A percentile compares a stretch with the other conserved stretches of the same genome.
These are phyloP conservation scores for Cupressus sempervirens DNA, from an alignment of 75 land plant species.

Conservation along the genomic window DNA sequence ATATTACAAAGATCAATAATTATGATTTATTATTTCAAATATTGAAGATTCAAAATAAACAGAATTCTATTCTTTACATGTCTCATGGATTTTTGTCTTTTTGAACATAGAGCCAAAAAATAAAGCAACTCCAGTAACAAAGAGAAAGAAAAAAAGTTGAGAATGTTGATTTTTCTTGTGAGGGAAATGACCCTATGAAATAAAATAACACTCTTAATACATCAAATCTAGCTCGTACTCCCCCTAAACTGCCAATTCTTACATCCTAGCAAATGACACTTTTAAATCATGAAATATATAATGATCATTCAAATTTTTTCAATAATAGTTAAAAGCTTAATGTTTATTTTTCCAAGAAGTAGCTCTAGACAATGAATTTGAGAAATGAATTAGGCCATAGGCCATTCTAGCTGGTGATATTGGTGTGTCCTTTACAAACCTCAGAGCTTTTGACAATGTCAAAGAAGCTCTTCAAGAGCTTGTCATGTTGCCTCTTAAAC, in stretches of 20 bases:
- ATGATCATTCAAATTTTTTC: not conserved
- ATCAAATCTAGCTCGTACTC: slow-evolving; percentile 6
- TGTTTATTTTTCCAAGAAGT: slow-evolving; percentile 8
- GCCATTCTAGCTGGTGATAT: slow-evolving; percentile 35
- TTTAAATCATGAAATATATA: not conserved
- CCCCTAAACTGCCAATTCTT: not conserved
- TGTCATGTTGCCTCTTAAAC: slow-evolving; percentile 34
- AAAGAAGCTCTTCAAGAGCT: slow-evolving; percentile 34
- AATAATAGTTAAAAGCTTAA: not conserved
- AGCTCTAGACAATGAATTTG: slow-evolving; percentile 38
- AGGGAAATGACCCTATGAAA: too few species aligned
- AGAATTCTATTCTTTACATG: too few species aligned
- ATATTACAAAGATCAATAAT: not conserved
- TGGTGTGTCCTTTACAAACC: slow-evolving; percentile 30
- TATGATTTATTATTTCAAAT: slow-evolving; percentile 6
- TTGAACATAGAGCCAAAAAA: slow-evolving; percentile 9
- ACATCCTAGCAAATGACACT: too few species aligned
- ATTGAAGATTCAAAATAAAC: too few species aligned
- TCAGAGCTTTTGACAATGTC: slow-evolving; percentile 35
- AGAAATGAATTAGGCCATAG: slow-evolving; percentile 37
- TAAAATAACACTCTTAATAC: not conserved
- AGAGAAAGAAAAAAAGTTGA: not conserved
- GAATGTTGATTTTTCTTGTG: not conserved
- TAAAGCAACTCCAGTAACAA: slow-evolving; percentile 13
- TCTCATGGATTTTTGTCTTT: too few species aligned